Evolutionary conservation across 2,329 filamentous ascomycete species (phyloP).

Genomic region (Clonostachys sp.): DNA sequence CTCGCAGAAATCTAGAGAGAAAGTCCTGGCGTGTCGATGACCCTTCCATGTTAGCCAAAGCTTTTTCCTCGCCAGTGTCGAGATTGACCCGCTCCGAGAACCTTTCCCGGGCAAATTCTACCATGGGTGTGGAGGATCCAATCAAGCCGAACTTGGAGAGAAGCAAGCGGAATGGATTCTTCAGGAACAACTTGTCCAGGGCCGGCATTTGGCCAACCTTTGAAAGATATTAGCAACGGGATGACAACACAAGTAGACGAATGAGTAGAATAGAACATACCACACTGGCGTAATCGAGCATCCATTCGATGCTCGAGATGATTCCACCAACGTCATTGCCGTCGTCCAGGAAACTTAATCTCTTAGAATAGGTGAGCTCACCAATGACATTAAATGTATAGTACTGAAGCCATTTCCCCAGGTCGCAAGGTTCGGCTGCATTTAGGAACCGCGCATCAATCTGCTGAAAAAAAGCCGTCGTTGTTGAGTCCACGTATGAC

Average conservation of each 20-base stretch:
- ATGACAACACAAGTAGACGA: no score
- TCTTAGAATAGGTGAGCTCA: conserved; percentile 33
- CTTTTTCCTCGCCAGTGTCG: conserved; percentile 1
- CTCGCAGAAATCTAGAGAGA: conserved; percentile 18
- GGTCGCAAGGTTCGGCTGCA: conserved; percentile 30
- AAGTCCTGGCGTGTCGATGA: conserved; percentile 3
- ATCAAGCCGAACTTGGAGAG: conserved; percentile 63
- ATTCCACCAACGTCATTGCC: conserved; percentile 38
- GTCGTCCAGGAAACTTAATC: conserved; percentile 37
- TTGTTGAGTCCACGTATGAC: conserved; percentile 40
- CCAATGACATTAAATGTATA: conserved; percentile 48
- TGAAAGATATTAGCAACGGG: no score
- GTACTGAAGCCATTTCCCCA: conserved; percentile 37
- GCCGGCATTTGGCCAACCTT: conserved; percentile 71
- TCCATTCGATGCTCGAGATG: conserved; percentile 19
- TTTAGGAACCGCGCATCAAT: conserved; percentile 14
- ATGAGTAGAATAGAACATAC: conserved; percentile 2
- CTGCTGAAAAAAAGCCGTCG: conserved; percentile 30
- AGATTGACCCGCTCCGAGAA: conserved; percentile 56
- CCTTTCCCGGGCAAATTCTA: conserved; percentile 62
- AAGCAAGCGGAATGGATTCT: conserved; percentile 69
- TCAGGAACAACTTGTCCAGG: conserved; percentile 64
- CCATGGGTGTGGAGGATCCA: conserved; percentile 67
- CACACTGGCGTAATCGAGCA: conserved; percentile 13
- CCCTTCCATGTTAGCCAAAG: not conserved